Evolutionary conservation across 148 eudicot species (phyloP).

Genomic region (Oxyria digyna): DNA sequence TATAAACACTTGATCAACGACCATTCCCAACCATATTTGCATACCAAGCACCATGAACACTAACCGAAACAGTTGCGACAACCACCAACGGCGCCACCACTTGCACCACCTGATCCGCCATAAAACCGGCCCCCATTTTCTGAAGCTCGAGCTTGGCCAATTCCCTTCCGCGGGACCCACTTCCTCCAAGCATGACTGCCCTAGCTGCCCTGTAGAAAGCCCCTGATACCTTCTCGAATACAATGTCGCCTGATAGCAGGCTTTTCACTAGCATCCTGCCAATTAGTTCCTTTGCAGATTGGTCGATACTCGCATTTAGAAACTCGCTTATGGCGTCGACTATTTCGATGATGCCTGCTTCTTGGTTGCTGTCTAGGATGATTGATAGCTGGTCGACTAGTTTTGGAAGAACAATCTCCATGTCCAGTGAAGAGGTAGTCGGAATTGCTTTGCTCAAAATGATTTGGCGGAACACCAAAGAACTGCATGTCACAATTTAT

Average conservation of each 20-base stretch:
- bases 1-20: background rate
- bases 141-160: conserved; percentile 2
- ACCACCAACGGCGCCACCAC: conserved; percentile 1
- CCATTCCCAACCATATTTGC: conserved; percentile 1
- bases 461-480: conserved; percentile 7
- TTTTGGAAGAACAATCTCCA: conserved; percentile 2
- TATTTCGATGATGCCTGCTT: conserved; percentile 3
- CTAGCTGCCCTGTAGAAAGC: conserved; percentile 7
- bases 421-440: background rate
- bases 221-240: conserved; percentile 4
- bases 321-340: background rate
- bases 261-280: conserved; percentile 6
- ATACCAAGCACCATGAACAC: conserved; percentile 8
- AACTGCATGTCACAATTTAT: background rate
- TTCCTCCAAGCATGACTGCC: conserved; percentile 4
- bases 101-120: conserved; percentile 3
- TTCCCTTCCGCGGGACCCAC: conserved; percentile 1
- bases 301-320: background rate
- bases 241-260: conserved; percentile 4
- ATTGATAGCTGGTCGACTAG: background rate
- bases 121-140: background rate
- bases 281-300: conserved; percentile 7
- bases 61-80: background rate
- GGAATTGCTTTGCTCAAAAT: conserved; percentile 1
- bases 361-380: background rate